Evolutionary conservation across 2,329 filamentous ascomycete species (phyloP), one percentile per base, ranked within the genome.

Genomic region (Pseudonectria foliicola): DNA sequence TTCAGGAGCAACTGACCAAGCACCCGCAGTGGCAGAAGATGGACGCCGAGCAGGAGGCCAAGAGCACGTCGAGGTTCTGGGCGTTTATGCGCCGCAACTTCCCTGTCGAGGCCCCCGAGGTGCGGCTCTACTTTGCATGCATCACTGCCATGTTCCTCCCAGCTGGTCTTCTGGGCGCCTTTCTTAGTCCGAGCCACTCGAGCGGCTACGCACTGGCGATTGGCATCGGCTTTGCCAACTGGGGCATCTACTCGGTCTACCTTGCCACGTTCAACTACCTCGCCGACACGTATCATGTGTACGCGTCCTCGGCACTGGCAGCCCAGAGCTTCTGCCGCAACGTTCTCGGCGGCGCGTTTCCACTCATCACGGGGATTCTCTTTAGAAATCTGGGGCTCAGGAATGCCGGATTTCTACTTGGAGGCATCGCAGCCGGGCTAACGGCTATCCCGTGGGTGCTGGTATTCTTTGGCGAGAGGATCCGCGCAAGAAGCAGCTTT

Each of bases 231-330:
- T 74, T 87, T 39, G 80, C 86, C 0, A 90, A 84, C 0, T 84
- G 90, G 68, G 82, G 89, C 18, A 93, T 95, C 45, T 90, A 86
- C 57, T 81, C 77, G 27, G 78, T 95, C 25, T 93, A 93, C 54
- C 71, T 95, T 1, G 82, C 88, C 3, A 85, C 87, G 0, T 95
- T 95, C 65, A 95, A 95, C 56, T 95, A 94, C 49, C 71, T 95
- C 2, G 87, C 88, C 13, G 89, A 95, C 54, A 82, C 81, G 2
- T 95, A 95, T 58, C 82, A 88, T 54, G 70, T 75, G 3, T 95
- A 90, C 50, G 86, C 89, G 0, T 87, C 81, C 26, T 92, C 85
- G 1, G 88, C 89, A 0, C 66, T 95, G 6, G 89, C 89, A 0
- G 86, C 88, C 1, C 87, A 95, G 63, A 83, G 77, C 12, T 93